Evolutionary conservation across 2,329 filamentous ascomycete genomes (phyloP), one percentile per base, ranked within the genome.

Genomic region (Pseudogymnoascus pannorum): DNA sequence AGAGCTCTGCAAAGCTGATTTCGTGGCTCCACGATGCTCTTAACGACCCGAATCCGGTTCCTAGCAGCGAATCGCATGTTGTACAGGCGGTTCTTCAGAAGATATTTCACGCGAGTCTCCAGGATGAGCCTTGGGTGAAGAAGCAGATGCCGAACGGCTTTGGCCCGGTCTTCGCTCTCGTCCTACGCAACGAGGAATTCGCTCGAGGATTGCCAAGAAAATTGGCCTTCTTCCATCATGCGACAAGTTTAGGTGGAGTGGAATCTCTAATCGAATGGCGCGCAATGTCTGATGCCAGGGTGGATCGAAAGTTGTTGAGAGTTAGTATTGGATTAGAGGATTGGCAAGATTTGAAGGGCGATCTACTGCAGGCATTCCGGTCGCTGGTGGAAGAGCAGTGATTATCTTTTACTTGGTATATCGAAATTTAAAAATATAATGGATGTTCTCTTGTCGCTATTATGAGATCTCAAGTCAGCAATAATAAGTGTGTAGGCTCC

Each of bases 261-360:
- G 94, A 97, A 81, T 94, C 91, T 70, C 75, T 97, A 77, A 92
- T 99, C 68, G 94, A 99, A 81, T 99, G 94, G 94, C 81, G 94
- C 63, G 84, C 88, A 57, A 94, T 99, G 91, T 87, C 86, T 62
- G 94, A 99, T 78, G 69, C 75, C 2, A 79, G 73, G 1, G 86
- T 95, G 36, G 90, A 95, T 70, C 82, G 79, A 70, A 79, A 83
- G 62, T 73, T 97, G 72, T 70, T 97, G 74, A 78, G 94, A 58
- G 77, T 99, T 31, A 97, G 92, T 73, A 77, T 97, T 33, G 94
- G 94, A 0, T 82, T 97, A 29, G 94, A 99, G 78, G 84, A 82
- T 57, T 88, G 89, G 79, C 88, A 93, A 73, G 94, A 97, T 75
- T 72, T 97, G 71, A 85, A 81, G 73, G 81, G 81, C 36, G 93